These are phyloP conservation scores for Cryphonectria parasitica DNA, from an alignment of 2,329 filamentous ascomycete species.

Conservation along the genomic window DNA sequence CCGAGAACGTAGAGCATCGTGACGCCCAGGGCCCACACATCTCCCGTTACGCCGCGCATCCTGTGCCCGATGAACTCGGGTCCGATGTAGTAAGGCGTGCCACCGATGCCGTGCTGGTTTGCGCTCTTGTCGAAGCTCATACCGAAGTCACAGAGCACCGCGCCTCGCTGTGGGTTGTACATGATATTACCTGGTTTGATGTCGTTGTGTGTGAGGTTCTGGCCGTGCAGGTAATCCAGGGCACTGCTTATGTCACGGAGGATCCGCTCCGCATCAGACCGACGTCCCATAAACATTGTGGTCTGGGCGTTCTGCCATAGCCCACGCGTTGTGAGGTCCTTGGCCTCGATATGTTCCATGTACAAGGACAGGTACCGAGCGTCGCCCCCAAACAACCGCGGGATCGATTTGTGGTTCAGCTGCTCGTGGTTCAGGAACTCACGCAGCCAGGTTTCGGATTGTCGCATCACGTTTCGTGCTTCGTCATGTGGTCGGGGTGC, in stretches of 20 bases:
- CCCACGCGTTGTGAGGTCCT: slow-evolving; percentile 53
- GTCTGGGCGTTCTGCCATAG: slow-evolving; percentile 50
- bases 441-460: slow-evolving; percentile 63
- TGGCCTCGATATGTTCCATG: slow-evolving; percentile 64
- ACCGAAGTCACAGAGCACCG: slow-evolving; percentile 65
- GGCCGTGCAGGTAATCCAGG: slow-evolving; percentile 59
- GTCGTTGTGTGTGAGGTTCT: slow-evolving; percentile 62
- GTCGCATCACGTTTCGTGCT: slow-evolving; percentile 60
- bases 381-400: slow-evolving; percentile 61
- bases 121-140: slow-evolving; percentile 55
- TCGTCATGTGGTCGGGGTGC: slow-evolving; percentile 52
- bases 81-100: slow-evolving; percentile 65
- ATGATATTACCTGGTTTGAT: slow-evolving; percentile 66
- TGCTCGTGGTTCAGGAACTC: slow-evolving; percentile 61
- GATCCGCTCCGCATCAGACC: slow-evolving; percentile 55
- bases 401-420: slow-evolving; percentile 60
- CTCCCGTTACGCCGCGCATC: slow-evolving; percentile 57
- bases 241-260: slow-evolving; percentile 58
- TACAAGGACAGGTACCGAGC: slow-evolving; percentile 63
- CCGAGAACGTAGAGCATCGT: slow-evolving; percentile 64
- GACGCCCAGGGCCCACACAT: slow-evolving; percentile 64
- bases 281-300: slow-evolving; percentile 52
- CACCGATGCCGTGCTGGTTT: slow-evolving; percentile 47
- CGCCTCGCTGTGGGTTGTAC: slow-evolving; percentile 61
- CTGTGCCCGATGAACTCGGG: slow-evolving; percentile 63